Conservation (phyloP, 2,329 filamentous ascomycete species). For the Phaeosphaeriaceae sp. region DNA sequence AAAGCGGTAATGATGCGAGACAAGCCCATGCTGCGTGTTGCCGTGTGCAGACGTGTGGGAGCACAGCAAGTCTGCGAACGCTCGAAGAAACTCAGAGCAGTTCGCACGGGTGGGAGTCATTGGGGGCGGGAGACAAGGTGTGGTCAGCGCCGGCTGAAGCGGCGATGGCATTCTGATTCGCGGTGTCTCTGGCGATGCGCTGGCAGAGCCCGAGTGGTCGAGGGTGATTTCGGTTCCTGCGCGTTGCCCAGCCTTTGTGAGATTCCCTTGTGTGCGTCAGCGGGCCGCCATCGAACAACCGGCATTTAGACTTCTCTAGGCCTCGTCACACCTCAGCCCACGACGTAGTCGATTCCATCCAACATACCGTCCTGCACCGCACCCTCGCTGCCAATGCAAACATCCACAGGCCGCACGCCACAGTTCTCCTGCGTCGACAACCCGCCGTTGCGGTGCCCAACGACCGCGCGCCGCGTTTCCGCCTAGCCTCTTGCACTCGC, state of each 20-base stretch:
- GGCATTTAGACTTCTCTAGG: not conserved
- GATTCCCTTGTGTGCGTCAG: constrained; percentile 10
- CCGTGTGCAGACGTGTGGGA: constrained; percentile 6
- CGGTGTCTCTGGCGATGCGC: constrained; percentile 21
- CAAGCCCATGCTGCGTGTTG: constrained; percentile 6
- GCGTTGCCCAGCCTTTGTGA: not conserved
- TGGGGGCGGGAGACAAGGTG: not conserved
- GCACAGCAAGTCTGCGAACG: not conserved
- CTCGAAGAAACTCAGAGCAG: not conserved
- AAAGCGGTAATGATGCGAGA: constrained; percentile 22
- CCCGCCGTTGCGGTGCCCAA: constrained; percentile 35
- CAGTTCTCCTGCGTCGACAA: constrained; percentile 27
- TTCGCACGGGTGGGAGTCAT: constrained; percentile 6
- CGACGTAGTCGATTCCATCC: constrained; percentile 1
- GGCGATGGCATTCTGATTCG: constrained; percentile 15
- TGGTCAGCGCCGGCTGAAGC: constrained; percentile 7
- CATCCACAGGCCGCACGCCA: constrained; percentile 25
- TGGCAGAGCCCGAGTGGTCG: constrained; percentile 18
- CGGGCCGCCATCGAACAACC: constrained; percentile 7
- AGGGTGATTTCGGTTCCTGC: constrained; percentile 18
- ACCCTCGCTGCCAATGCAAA: constrained; percentile 31
- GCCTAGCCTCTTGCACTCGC: constrained; percentile 16
- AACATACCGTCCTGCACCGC: constrained; percentile 7
- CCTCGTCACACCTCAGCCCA: not conserved
- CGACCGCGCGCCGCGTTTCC: constrained; percentile 39